Percentiles rank a stretch among this genome's conserved stretches.
These are phyloP conservation scores for Phyllosticta citriasiana DNA, from an alignment of 2,329 filamentous ascomycete species.

Conservation along the genomic window DNA sequence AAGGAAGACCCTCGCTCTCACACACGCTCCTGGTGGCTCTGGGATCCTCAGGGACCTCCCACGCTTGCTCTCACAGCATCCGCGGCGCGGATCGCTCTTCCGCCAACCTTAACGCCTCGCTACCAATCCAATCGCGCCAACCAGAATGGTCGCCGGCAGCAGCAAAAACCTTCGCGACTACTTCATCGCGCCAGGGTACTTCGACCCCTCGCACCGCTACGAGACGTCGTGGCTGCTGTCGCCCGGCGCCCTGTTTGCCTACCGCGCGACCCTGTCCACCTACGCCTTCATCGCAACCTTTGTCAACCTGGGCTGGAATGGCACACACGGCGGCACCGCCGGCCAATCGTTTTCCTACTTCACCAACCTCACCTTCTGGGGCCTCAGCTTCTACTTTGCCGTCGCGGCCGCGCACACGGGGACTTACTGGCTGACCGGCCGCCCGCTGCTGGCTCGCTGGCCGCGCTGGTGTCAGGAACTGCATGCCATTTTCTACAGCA, in stretches of 20 bases:
- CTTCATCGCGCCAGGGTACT: slow-evolving; percentile 13
- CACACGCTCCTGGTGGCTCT: background rate
- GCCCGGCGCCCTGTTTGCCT: slow-evolving; percentile 50
- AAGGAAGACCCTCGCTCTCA: background rate
- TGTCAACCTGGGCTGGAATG: slow-evolving; percentile 58
- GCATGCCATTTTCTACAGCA: slow-evolving; percentile 34
- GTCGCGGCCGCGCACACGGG: slow-evolving; percentile 59
- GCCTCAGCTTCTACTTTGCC: slow-evolving; percentile 68
- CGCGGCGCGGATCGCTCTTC: background rate
- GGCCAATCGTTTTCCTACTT: slow-evolving; percentile 66
- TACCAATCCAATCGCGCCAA: background rate
- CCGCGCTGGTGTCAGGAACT: slow-evolving; percentile 26
- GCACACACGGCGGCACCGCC: slow-evolving; percentile 41
- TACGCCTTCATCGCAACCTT: slow-evolving; percentile 64
- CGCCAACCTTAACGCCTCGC: background rate
- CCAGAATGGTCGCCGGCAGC: background rate
- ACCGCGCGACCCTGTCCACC: slow-evolving; percentile 43
- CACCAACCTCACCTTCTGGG: slow-evolving; percentile 75
- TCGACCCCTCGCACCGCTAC: slow-evolving; percentile 51
- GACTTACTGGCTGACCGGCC: slow-evolving; percentile 44
- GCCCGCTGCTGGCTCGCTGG: slow-evolving; percentile 28
- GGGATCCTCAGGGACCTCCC: background rate
- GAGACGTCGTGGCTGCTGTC: slow-evolving; percentile 74
- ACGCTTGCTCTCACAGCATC: background rate
- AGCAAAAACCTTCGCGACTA: background rate